A percentile compares a stretch with the other conserved stretches of the same genome.
These are phyloP conservation scores for Kondoa subrosea DNA, from an alignment of 768 basidiomycete species.

Conservation along the genomic window DNA sequence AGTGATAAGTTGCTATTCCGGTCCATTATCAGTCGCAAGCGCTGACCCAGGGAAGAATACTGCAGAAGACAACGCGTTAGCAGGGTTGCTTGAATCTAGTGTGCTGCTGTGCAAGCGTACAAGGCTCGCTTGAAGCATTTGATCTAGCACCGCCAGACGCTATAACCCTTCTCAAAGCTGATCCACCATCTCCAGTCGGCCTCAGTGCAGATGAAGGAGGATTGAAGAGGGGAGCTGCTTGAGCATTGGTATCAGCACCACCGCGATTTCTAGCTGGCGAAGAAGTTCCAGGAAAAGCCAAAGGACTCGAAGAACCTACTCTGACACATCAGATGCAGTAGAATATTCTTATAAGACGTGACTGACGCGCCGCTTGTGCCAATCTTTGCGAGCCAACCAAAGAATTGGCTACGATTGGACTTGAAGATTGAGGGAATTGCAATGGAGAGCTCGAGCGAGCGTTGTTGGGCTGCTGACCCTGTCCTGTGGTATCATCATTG, in stretches of 20 bases:
- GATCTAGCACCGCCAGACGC: background rate
- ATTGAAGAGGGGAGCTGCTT: background rate
- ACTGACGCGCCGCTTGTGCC: background rate
- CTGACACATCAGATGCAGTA: background rate
- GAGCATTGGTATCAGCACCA: background rate
- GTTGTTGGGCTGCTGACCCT: background rate
- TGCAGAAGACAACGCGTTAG: conserved; percentile 12
- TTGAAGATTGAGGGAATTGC: background rate
- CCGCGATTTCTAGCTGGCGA: background rate
- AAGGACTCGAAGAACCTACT: background rate
- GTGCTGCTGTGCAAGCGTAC: background rate
- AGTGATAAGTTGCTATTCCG: background rate
- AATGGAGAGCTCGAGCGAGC: background rate
- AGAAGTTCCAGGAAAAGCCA: background rate
- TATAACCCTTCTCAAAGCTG: background rate
- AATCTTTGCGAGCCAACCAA: background rate
- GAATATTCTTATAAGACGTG: no score
- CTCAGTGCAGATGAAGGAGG: background rate
- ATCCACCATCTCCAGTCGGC: background rate
- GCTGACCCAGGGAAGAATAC: conserved; percentile 37
- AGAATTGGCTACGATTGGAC: background rate
- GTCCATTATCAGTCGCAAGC: background rate
- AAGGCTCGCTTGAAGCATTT: background rate
- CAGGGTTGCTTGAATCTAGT: background rate
- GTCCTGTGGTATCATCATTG: background rate